Evolutionary conservation across 1,284 basidiomycete genomes (phyloP).

Genomic region (Malassezia sympodialis): DNA sequence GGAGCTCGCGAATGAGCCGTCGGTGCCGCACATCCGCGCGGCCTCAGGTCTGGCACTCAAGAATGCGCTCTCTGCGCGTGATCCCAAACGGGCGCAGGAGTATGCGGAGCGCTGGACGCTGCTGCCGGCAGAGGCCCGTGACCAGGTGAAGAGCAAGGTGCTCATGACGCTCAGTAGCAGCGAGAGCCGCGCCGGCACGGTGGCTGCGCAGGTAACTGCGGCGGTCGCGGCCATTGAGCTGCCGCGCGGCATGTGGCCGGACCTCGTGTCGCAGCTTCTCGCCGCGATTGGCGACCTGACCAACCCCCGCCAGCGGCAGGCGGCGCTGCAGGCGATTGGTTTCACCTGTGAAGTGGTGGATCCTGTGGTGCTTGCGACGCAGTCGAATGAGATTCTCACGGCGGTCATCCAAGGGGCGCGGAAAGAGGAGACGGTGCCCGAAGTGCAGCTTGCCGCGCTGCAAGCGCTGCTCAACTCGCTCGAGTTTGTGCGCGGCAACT

Average conservation of each 20-base stretch:
- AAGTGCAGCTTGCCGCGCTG: conserved; percentile 91
- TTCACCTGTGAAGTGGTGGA: conserved; percentile 86
- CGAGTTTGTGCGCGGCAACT: conserved; percentile 94
- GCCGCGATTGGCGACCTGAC: conserved; percentile 70
- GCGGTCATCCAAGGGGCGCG: conserved; percentile 96
- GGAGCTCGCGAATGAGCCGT: conserved; percentile 36
- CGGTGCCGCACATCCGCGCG: conserved; percentile 64
- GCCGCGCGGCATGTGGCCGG: conserved; percentile 74
- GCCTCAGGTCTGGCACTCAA: conserved; percentile 94
- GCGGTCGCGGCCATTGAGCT: conserved; percentile 89
- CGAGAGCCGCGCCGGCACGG: conserved; percentile 64
- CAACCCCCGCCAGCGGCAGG: conserved; percentile 70
- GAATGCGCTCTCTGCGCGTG: conserved; percentile 82
- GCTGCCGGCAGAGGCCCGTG: conserved; percentile 60
- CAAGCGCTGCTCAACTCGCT: conserved; percentile 89
- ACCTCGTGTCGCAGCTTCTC: conserved; percentile 77
- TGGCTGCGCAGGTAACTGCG: conserved; percentile 83
- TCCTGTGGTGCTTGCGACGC: conserved; percentile 65
- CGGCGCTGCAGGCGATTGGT: conserved; percentile 87
- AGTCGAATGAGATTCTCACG: conserved; percentile 94
- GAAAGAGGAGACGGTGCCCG: conserved; percentile 76
- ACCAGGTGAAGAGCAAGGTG: conserved; percentile 77
- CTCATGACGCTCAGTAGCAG: conserved; percentile 71
- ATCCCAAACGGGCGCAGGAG: conserved; percentile 55
- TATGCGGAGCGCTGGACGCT: conserved; percentile 59